Conservation (phyloP, 352 stramenopile genomes). For the Globisporangium paroecandrum region DNA sequence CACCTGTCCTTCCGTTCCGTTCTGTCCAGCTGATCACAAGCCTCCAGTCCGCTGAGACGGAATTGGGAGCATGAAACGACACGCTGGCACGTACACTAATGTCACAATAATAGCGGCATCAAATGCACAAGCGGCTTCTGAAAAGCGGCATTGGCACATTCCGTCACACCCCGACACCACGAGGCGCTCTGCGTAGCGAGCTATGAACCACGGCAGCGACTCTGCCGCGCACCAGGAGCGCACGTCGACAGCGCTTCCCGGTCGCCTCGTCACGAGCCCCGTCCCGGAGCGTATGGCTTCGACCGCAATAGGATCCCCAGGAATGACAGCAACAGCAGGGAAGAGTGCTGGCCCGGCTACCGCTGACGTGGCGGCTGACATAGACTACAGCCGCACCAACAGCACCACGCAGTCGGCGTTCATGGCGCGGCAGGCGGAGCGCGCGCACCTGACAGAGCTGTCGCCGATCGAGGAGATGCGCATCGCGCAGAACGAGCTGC, state of each 20-base stretch:
- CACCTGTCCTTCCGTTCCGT: too few relatives aligned
- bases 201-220: not conserved
- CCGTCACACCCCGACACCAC: not conserved
- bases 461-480: conserved; percentile 86
- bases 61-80: too few relatives aligned
- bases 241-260: not conserved
- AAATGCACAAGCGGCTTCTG: too few relatives aligned
- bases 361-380: conserved; percentile 3
- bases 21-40: too few relatives aligned
- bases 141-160: too few relatives aligned
- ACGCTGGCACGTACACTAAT: too few relatives aligned
- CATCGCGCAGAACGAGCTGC: conserved; percentile 75
- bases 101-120: too few relatives aligned
- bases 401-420: conserved; percentile 44
- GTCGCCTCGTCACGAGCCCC: not conserved
- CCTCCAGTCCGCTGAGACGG: too few relatives aligned
- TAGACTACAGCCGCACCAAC: conserved; percentile 3
- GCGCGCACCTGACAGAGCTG: conserved; percentile 62
- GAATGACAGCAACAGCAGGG: not conserved
- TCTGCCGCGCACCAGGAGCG: not conserved
- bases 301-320: not conserved
- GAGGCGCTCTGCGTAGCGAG: not conserved
- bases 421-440: conserved; percentile 72
- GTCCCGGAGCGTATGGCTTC: not conserved
- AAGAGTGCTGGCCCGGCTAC: not conserved